A percentile compares a stretch with the other conserved stretches of the same genome.
phyloP scores from a whole-genome alignment of 305 asterid genomes.

The Stenogyne calaminthoides region DNA sequence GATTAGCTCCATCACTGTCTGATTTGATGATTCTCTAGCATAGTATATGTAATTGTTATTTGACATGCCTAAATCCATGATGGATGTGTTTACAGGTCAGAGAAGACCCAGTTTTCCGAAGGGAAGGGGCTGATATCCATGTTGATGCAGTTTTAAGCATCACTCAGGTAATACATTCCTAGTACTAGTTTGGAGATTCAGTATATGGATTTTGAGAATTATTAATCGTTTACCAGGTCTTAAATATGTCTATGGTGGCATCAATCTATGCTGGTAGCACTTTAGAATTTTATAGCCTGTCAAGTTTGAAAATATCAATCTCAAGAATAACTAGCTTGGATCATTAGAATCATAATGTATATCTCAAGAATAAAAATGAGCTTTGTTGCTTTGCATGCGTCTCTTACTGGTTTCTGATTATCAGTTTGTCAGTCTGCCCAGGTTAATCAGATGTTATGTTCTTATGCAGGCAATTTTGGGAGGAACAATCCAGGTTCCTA shows the following conservation, averaged over 20 bases:
- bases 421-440: conserved; percentile 3
- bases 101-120: conserved; percentile 95
- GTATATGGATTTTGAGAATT: conserved; percentile 5
- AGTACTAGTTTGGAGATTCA: conserved; percentile 23
- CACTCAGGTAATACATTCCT: conserved; percentile 68
- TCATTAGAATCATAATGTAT: background rate
- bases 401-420: too few species aligned
- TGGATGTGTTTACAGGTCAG: conserved; percentile 62
- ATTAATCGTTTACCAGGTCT: background rate
- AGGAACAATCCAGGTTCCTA: conserved; percentile 96
- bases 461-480: conserved; percentile 92
- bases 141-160: conserved; percentile 86
- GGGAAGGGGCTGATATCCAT: conserved; percentile 93
- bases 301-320: background rate
- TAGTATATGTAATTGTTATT: background rate
- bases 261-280: background rate
- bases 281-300: background rate
- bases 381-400: conserved; percentile 13
- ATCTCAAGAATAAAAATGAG: background rate
- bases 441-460: conserved; percentile 21
- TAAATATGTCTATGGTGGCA: conserved; percentile 9
- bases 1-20: conserved; percentile 21
- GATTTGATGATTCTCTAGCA: conserved; percentile 2
- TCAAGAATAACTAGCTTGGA: background rate
- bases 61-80: conserved; percentile 23